phyloP scores from a whole-genome alignment of 1,139 yeast genomes.

The Blastobotrys illinoisensis region DNA sequence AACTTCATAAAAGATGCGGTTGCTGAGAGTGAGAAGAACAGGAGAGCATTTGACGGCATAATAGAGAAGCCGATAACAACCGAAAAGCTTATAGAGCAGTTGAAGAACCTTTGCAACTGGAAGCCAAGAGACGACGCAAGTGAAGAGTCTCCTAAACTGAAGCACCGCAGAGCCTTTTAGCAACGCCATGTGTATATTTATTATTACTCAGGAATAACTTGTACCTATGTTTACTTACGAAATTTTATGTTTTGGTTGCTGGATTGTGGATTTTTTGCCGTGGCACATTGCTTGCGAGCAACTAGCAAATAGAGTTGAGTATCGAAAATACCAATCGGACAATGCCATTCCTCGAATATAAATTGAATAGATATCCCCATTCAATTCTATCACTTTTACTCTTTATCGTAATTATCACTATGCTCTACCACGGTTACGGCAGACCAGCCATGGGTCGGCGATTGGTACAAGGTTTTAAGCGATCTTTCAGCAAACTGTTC shows the following conservation, averaged over 20 bases:
- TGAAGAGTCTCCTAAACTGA: background rate
- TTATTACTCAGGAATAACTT: background rate
- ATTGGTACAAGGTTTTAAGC: background rate
- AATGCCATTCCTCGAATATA: too few species aligned
- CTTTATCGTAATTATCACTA: background rate
- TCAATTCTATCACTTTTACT: background rate
- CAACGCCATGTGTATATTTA: background rate
- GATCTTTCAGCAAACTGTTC: background rate
- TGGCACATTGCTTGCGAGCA: too few species aligned
- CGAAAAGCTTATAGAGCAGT: slow-evolving; percentile 37
- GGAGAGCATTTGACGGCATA: slow-evolving; percentile 54
- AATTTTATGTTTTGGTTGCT: background rate
- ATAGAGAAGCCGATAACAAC: slow-evolving; percentile 69
- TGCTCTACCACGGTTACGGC: background rate
- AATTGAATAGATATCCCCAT: background rate
- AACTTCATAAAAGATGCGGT: slow-evolving; percentile 65
- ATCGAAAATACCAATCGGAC: too few species aligned
- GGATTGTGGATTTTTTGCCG: too few species aligned
- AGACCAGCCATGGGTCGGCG: background rate
- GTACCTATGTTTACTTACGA: background rate
- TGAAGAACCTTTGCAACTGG: slow-evolving; percentile 32
- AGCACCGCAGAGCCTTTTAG: slow-evolving; percentile 1
- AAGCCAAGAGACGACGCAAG: slow-evolving; percentile 15
- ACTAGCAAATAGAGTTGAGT: too few species aligned
- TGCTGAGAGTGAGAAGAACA: slow-evolving; percentile 28